Evolutionary conservation across 1,284 basidiomycete genomes (phyloP).

Genomic region (Fomitopsis palustris): DNA sequence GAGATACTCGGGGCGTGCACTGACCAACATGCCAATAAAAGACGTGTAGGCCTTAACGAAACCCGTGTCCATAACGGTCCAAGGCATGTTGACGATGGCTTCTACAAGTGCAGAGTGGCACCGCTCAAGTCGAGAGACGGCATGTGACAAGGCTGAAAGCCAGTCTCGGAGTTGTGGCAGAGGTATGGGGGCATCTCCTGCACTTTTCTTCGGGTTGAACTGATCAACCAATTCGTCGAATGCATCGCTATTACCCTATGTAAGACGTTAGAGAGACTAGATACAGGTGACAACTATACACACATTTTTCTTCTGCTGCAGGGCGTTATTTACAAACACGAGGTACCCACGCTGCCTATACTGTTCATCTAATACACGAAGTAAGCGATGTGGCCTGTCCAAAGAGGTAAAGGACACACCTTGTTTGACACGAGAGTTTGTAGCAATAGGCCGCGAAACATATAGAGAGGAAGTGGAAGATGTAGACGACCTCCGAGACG

Average conservation of each 20-base stretch:
- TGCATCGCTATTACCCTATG: constrained; percentile 59
- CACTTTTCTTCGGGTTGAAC: constrained; percentile 52
- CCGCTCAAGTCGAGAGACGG: constrained; percentile 78
- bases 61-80: constrained; percentile 82
- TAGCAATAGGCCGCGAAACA: constrained; percentile 60
- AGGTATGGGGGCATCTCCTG: constrained; percentile 35
- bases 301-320: constrained; percentile 72
- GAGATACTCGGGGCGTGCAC: constrained; percentile 92
- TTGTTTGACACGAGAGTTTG: constrained; percentile 73
- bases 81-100: constrained; percentile 85
- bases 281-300: constrained; percentile 21
- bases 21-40: constrained; percentile 90
- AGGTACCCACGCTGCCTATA: constrained; percentile 82
- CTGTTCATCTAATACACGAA: constrained; percentile 48
- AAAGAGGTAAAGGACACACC: constrained; percentile 14
- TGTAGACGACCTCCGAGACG: constrained; percentile 28
- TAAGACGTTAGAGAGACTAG: not conserved
- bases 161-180: constrained; percentile 65
- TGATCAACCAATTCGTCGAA: constrained; percentile 72
- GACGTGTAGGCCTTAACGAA: constrained; percentile 86
- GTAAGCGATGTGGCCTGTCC: not conserved
- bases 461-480: constrained; percentile 31
- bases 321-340: constrained; percentile 78
- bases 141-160: constrained; percentile 74
- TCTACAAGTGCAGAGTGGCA: constrained; percentile 84